Percentiles rank a stretch among this genome's conserved stretches.
Evolutionary conservation across 495 filamentous ascomycete genomes (phyloP).

Genomic region (Talaromyces ruber): DNA sequence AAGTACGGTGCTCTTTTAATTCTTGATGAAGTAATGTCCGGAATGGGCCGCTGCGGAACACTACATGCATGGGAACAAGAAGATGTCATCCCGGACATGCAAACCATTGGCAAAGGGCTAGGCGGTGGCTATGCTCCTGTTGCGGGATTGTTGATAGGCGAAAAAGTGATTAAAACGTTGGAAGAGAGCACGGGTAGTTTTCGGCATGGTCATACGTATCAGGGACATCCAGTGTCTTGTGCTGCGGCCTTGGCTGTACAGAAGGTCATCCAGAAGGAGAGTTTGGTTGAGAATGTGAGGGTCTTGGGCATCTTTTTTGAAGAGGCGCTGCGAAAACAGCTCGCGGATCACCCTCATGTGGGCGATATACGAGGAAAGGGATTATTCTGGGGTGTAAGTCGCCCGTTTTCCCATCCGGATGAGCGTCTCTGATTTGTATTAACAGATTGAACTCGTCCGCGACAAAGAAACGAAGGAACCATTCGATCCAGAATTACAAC

Average conservation of each 20-base stretch:
- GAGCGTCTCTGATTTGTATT: not conserved
- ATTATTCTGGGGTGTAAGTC: slow-evolving; percentile 47
- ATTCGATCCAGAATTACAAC: slow-evolving; percentile 26
- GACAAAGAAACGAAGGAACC: slow-evolving; percentile 47
- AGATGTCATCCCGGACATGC: slow-evolving; percentile 54
- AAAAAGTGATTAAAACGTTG: slow-evolving; percentile 45
- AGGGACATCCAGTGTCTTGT: slow-evolving; percentile 49
- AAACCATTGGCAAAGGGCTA: slow-evolving; percentile 61
- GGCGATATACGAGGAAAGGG: slow-evolving; percentile 52
- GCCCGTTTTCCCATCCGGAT: not conserved
- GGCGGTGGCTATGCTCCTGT: slow-evolving; percentile 59
- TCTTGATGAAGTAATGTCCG: slow-evolving; percentile 74
- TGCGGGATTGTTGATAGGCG: slow-evolving; percentile 47
- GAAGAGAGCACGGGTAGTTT: slow-evolving; percentile 44
- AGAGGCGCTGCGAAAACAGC: slow-evolving; percentile 26
- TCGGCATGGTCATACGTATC: slow-evolving; percentile 52
- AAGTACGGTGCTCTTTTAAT: slow-evolving; percentile 61
- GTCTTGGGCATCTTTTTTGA: slow-evolving; percentile 43
- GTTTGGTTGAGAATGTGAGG: slow-evolving; percentile 43
- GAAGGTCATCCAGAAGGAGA: slow-evolving; percentile 35
- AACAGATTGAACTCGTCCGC: slow-evolving; percentile 52
- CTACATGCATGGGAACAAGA: slow-evolving; percentile 64
- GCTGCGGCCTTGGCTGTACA: slow-evolving; percentile 49
- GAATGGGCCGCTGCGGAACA: slow-evolving; percentile 62
- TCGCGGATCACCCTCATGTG: slow-evolving; percentile 46